phyloP scores from a whole-genome alignment of 768 basidiomycete genomes.

The Mrakia gelida region DNA sequence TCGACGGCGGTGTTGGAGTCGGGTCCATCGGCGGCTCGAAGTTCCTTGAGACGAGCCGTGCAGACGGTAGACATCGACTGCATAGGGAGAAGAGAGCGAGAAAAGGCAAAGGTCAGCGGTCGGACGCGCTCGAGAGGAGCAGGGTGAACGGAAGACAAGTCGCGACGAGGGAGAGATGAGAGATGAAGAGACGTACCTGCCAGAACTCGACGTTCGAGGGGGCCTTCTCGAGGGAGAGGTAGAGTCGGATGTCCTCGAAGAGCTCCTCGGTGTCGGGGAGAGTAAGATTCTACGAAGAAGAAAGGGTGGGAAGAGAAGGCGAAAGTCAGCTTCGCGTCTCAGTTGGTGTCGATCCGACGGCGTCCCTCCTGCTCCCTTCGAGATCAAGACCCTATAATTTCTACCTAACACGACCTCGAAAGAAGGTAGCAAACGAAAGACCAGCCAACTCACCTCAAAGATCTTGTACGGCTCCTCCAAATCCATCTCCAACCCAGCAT shows the following conservation, averaged over 20 bases:
- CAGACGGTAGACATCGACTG: slow-evolving; percentile 98
- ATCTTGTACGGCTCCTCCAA: slow-evolving; percentile 98
- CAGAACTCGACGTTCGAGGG: slow-evolving; percentile 92
- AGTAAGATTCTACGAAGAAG: slow-evolving; percentile 63
- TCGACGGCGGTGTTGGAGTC: slow-evolving; percentile 59
- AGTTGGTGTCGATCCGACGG: neutral
- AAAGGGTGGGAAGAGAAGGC: neutral
- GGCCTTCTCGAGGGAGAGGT: slow-evolving; percentile 76
- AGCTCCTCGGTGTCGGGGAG: slow-evolving; percentile 85
- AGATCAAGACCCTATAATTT: too few species aligned
- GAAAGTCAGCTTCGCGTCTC: neutral
- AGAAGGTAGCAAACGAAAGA: neutral
- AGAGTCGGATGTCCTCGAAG: slow-evolving; percentile 88
- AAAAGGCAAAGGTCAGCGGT: neutral
- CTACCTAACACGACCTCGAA: too few species aligned
- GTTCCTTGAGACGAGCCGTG: slow-evolving; percentile 76
- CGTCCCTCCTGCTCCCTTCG: neutral
- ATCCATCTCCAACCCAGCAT: slow-evolving; percentile 91
- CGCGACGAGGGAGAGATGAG: neutral
- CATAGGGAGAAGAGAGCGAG: slow-evolving; percentile 15
- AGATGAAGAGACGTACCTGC: slow-evolving; percentile 59
- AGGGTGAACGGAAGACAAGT: neutral
- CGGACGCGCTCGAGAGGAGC: neutral
- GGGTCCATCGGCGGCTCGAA: slow-evolving; percentile 50
- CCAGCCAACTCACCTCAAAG: slow-evolving; percentile 66